These are phyloP conservation scores for Coemansia sp. DNA, from an alignment of 192 early-diverging fungal genomes.

Conservation along the genomic window DNA sequence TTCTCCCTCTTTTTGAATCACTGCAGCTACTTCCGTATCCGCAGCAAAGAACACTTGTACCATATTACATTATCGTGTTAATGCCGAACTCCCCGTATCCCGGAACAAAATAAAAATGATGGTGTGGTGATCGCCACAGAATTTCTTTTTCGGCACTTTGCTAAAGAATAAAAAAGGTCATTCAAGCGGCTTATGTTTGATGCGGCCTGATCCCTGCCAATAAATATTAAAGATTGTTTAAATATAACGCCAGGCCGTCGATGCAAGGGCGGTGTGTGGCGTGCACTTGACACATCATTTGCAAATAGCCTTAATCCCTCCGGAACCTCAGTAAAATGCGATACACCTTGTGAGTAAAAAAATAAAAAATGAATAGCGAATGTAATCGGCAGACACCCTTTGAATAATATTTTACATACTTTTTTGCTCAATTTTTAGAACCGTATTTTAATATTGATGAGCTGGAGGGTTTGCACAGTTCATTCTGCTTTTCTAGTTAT, in stretches of 20 bases:
- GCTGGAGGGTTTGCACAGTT: not conserved
- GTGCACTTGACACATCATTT: constrained; percentile 1
- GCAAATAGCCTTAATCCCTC: not conserved
- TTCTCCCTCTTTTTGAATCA: not conserved
- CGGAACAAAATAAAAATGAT: not conserved
- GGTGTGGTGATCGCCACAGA: not conserved
- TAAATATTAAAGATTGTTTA: too few relatives aligned
- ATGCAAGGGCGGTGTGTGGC: constrained; percentile 10
- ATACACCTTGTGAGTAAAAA: not conserved
- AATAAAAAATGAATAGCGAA: not conserved
- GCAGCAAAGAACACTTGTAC: not conserved
- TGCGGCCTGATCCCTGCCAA: too few relatives aligned
- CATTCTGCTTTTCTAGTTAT: too few relatives aligned
- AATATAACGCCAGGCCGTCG: not conserved
- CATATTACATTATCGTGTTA: not conserved
- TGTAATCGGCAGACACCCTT: not conserved
- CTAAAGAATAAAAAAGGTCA: constrained; percentile 1
- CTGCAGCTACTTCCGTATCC: not conserved
- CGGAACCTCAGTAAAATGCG: not conserved
- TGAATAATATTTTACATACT: not conserved
- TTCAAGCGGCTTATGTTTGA: not conserved
- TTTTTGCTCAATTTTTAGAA: not conserved
- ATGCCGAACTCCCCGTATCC: not conserved
- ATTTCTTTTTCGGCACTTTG: not conserved
- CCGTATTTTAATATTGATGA: not conserved